Percentiles rank a stretch among this genome's conserved stretches.
Evolutionary conservation across 306 rosid genomes (phyloP).

Genomic region (Quillaja saponaria): DNA sequence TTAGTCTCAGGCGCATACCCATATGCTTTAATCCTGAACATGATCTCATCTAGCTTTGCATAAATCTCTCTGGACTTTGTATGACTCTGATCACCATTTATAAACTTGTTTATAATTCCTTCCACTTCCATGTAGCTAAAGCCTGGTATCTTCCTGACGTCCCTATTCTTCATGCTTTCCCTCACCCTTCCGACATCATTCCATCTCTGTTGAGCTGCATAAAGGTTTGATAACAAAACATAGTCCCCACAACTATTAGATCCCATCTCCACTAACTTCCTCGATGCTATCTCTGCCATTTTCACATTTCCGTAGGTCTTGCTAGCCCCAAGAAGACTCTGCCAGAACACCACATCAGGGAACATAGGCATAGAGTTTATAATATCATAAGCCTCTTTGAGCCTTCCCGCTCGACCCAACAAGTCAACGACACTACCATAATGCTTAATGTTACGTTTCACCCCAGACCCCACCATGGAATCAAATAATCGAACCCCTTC

Average conservation of each 20-base stretch:
- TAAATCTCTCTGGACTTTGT: conserved; percentile 58
- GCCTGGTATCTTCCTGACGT: conserved; percentile 81
- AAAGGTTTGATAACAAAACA: conserved; percentile 81
- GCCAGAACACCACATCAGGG: conserved; percentile 82
- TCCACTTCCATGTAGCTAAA: conserved; percentile 77
- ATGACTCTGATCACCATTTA: conserved; percentile 75
- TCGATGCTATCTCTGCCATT: conserved; percentile 76
- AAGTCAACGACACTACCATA: conserved; percentile 81
- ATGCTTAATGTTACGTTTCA: conserved; percentile 69
- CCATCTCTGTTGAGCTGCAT: conserved; percentile 79
- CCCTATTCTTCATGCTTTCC: conserved; percentile 63
- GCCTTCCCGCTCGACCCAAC: conserved; percentile 84
- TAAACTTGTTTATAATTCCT: conserved; percentile 61
- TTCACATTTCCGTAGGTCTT: conserved; percentile 79
- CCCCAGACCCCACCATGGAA: conserved; percentile 46
- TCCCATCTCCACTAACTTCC: conserved; percentile 78
- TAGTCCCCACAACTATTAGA: conserved; percentile 79
- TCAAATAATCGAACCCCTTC: conserved; percentile 70
- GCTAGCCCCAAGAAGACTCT: conserved; percentile 86
- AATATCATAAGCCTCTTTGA: conserved; percentile 69
- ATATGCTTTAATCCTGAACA: conserved; percentile 51
- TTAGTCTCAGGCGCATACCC: conserved; percentile 69
- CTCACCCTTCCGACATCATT: conserved; percentile 81
- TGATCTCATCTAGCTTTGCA: conserved; percentile 80
- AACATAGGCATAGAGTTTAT: conserved; percentile 57